These are phyloP conservation scores for Porphyrellus sp. DNA, from an alignment of 1,284 basidiomycete genomes.

Conservation along the genomic window DNA sequence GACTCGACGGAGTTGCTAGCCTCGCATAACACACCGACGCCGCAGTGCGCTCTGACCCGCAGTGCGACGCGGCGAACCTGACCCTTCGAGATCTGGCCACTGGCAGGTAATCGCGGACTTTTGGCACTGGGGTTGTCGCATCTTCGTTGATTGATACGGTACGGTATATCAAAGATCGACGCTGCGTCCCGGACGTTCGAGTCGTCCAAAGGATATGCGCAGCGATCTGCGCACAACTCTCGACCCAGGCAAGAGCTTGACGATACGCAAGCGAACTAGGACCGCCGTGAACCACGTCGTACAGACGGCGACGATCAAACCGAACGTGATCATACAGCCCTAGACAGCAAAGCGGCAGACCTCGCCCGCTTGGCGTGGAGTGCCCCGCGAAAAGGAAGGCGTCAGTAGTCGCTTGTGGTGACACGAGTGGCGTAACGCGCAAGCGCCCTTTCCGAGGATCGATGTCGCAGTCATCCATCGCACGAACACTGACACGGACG, in stretches of 20 bases:
- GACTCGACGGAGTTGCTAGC: not conserved
- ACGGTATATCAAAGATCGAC: not conserved
- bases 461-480: conserved; percentile 72
- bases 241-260: too few species aligned
- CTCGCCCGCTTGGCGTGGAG: too few species aligned
- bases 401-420: not conserved
- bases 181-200: too few species aligned
- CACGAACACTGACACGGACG: conserved; percentile 46
- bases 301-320: too few species aligned
- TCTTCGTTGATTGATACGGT: not conserved
- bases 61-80: too few species aligned
- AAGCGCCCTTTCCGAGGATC: conserved; percentile 36
- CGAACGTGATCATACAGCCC: too few species aligned
- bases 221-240: not conserved
- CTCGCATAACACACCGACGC: not conserved
- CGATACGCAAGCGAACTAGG: not conserved
- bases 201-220: not conserved
- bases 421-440: conserved; percentile 10
- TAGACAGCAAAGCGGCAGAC: too few species aligned
- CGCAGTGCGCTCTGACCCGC: too few species aligned
- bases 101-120: not conserved
- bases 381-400: too few species aligned
- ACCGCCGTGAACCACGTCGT: too few species aligned
- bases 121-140: not conserved
- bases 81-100: too few species aligned